phyloP scores from a whole-genome alignment of 345 rosid species.

The Eucalyptus polybractea region DNA sequence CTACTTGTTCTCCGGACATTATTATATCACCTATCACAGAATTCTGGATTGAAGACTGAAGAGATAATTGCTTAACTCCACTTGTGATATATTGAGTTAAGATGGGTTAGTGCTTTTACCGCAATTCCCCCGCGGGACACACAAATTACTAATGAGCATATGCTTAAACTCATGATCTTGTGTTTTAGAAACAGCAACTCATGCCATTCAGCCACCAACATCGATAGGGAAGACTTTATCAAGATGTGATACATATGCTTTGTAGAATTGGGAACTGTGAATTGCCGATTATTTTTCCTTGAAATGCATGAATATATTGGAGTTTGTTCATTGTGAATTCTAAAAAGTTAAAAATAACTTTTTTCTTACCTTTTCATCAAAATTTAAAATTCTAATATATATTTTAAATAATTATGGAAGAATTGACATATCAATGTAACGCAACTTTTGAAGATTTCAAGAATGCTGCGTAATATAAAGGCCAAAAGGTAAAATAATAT shows the following conservation, averaged over 20 bases:
- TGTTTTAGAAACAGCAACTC: background rate
- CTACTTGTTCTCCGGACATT: background rate
- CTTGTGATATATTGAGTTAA: no score
- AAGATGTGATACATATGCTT: no score
- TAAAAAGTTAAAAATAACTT: background rate
- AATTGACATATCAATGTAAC: no score
- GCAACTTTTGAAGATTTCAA: no score
- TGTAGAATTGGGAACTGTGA: background rate
- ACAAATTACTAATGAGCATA: no score
- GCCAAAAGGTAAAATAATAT: no score
- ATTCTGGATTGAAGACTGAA: background rate
- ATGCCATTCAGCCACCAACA: background rate
- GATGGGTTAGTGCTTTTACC: no score
- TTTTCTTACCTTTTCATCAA: background rate
- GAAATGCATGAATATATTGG: background rate
- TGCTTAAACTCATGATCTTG: no score
- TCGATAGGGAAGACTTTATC: no score
- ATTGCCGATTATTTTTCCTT: background rate
- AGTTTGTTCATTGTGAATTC: background rate
- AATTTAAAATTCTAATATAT: background rate
- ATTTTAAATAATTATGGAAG: background rate
- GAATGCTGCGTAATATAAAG: no score
- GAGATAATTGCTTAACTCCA: no score
- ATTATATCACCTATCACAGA: background rate
- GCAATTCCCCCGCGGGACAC: no score